A percentile compares a stretch with the other conserved stretches of the same genome.
Evolutionary conservation across 2,329 filamentous ascomycete species (phyloP).

Genomic region (Botryotinia convoluta): DNA sequence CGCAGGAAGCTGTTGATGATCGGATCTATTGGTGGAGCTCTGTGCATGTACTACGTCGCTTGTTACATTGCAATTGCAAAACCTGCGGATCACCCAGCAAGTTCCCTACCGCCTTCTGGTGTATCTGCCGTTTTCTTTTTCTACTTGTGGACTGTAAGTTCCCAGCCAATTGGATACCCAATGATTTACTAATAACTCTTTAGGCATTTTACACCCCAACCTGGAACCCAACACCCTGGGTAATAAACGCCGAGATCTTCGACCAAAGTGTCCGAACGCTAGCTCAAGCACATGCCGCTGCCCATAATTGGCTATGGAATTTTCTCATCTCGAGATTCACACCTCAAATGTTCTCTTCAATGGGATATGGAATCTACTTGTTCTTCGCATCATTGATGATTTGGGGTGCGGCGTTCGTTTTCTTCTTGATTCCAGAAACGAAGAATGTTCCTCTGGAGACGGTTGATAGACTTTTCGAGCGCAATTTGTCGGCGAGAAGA

Average conservation of each 20-base stretch:
- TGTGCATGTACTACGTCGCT: conserved; percentile 32
- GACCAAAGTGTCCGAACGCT: conserved; percentile 30
- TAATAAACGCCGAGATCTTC: conserved; percentile 35
- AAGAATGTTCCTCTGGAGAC: conserved; percentile 63
- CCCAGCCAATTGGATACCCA: not conserved
- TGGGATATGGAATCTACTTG: conserved; percentile 63
- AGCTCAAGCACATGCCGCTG: conserved; percentile 64
- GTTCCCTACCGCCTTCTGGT: conserved; percentile 38
- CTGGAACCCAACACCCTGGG: conserved; percentile 34
- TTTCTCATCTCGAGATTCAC: conserved; percentile 68
- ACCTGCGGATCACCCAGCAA: conserved; percentile 20
- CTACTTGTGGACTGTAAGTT: conserved; percentile 62
- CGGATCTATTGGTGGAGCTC: conserved; percentile 22
- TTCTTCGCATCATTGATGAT: conserved; percentile 66
- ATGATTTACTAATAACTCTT: not conserved
- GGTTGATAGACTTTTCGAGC: conserved; percentile 60
- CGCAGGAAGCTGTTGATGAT: conserved; percentile 47
- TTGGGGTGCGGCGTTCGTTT: conserved; percentile 56
- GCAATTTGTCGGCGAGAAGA: conserved; percentile 24
- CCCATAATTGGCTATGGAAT: conserved; percentile 64
- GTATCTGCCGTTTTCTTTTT: conserved; percentile 68
- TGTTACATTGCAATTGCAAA: conserved; percentile 29
- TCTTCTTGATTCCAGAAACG: conserved; percentile 63
- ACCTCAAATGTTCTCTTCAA: conserved; percentile 58
- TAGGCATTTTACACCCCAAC: conserved; percentile 33